A percentile compares a stretch with the other conserved stretches of the same genome.
Conservation (phyloP, 2,329 filamentous ascomycete genomes). For the Alternaria consortialis region DNA sequence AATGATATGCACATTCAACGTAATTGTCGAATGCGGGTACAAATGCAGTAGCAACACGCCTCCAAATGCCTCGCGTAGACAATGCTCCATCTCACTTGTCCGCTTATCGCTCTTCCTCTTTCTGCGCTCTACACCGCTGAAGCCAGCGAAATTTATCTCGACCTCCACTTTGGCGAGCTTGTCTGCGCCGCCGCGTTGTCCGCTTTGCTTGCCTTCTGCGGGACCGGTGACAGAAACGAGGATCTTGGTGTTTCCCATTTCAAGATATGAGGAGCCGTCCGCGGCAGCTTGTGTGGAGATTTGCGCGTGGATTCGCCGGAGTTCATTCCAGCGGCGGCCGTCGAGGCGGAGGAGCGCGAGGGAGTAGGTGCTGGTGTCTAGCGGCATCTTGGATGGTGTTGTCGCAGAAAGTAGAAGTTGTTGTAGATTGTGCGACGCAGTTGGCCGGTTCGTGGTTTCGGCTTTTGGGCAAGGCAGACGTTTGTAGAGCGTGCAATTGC, state of each 20-base stretch:
- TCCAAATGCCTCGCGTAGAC: constrained; percentile 78
- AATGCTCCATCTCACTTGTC: constrained; percentile 80
- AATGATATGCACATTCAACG: constrained; percentile 84
- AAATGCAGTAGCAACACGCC: constrained; percentile 83
- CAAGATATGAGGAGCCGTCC: constrained; percentile 91
- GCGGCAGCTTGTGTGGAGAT: constrained; percentile 92
- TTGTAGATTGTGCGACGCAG: neutral
- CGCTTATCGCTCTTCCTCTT: constrained; percentile 74
- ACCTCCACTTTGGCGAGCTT: constrained; percentile 75
- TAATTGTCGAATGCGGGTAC: constrained; percentile 87
- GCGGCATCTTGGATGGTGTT: constrained; percentile 70
- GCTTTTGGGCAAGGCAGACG: neutral
- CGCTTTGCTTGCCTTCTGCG: constrained; percentile 69
- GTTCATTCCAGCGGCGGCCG: constrained; percentile 95
- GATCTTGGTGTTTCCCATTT: constrained; percentile 97
- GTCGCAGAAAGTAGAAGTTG: neutral
- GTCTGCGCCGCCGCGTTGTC: constrained; percentile 58
- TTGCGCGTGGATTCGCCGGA: constrained; percentile 86
- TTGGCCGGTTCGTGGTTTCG: neutral
- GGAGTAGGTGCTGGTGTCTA: constrained; percentile 91
- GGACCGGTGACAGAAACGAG: constrained; percentile 92
- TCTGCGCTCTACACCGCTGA: constrained; percentile 86
- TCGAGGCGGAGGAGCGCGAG: constrained; percentile 74
- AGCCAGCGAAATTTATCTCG: constrained; percentile 85
- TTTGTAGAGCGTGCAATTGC: neutral